Base-by-base conservation (phyloP, 108 stramenopile genomes). In the Thalassiosira profunda region DNA sequence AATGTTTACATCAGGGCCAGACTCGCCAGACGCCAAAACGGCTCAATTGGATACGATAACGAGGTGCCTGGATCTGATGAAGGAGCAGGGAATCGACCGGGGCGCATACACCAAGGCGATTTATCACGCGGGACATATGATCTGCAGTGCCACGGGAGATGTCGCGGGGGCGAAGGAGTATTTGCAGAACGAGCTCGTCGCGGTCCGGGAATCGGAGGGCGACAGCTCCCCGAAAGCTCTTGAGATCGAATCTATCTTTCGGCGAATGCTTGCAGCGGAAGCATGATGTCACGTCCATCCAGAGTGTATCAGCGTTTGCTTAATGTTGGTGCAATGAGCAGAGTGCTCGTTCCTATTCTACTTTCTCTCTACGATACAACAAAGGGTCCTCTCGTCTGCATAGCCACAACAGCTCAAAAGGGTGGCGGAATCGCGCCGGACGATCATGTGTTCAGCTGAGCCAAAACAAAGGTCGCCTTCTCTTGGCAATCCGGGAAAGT, bases 401-500 rank as follows among this genome's bases (percentile, higher is more conserved):
- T n/a, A n/a, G n/a, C n/a, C n/a, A n/a, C n/a, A n/a, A n/a, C n/a
- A n/a, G n/a, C n/a, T n/a, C n/a, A n/a, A n/a, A n/a, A n/a, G n/a
- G n/a, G n/a, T n/a, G n/a, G n/a, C n/a, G n/a, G n/a, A n/a, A n/a
- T n/a, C n/a, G n/a, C n/a, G n/a, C n/a, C n/a, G n/a, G n/a, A n/a
- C n/a, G n/a, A n/a, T n/a, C n/a, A n/a, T n/a, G n/a, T 40, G 10
- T 40, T 14, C 14, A 40, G 14, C 38, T 40, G 38, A 11, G 38
- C 29, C 23, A 68, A 29, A 17, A 70, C 42, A 18, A 47, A 21
- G 4, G 17, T 24, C 7, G 79, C 84, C 52, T 81, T 72, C 33
- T 85, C 74, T 41, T 42, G 28, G 58, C 86, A 87, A 38, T 65
- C 49, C 5, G 87, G 86, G 56, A 86, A 86, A 31, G 63, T 74